Base-by-base conservation (phyloP, 2,329 filamentous ascomycete genomes). In the Exophiala aquamarina region DNA sequence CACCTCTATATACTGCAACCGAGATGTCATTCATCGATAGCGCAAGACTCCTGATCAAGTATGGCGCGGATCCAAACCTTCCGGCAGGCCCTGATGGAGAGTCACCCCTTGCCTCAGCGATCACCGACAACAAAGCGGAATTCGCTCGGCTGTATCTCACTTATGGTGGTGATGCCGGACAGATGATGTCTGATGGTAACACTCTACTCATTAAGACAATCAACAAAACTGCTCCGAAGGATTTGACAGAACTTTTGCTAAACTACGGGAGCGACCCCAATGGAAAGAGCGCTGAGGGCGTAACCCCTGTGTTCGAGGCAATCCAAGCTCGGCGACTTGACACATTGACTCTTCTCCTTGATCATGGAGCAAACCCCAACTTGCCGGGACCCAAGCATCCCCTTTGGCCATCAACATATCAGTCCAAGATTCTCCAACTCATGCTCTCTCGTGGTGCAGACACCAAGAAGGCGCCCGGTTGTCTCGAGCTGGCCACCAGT, bases 301-400 rank as follows among this genome's bases (percentile, higher is more conserved):
- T 81, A 55, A 83, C 81, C 1, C 46, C 83, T 0, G 70, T 87
- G 2, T 84, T 84, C 61, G 75, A 79, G 54, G 80, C 82, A 3
- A 81, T 86, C 42, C 71, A 74, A 39, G 69, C 70, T 14, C 74
- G 73, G 9, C 74, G 83, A 4, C 66, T 75, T 39, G 81, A 85
- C 48, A 69, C 84, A 1, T 76, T 84, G 49, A 70, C 66, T 1
- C 61, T 69, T 3, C 63, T 81, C 13, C 65, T 82, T 2, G 73
- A 85, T 41, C 74, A 82, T 44, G 76, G 78, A 3, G 84, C 84
- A 2, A 77, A 86, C 57, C 77, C 83, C 7, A 87, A 88, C 61
- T 69, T 86, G 4, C 84, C 84, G 1, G 83, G 81, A 1, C 82
- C 83, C 9, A 84, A 86, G 63, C 80, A 87, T 66, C 78, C 83